Base-by-base conservation (phyloP, 2,329 filamentous ascomycete genomes). In the Didymosphaeria variabile region DNA sequence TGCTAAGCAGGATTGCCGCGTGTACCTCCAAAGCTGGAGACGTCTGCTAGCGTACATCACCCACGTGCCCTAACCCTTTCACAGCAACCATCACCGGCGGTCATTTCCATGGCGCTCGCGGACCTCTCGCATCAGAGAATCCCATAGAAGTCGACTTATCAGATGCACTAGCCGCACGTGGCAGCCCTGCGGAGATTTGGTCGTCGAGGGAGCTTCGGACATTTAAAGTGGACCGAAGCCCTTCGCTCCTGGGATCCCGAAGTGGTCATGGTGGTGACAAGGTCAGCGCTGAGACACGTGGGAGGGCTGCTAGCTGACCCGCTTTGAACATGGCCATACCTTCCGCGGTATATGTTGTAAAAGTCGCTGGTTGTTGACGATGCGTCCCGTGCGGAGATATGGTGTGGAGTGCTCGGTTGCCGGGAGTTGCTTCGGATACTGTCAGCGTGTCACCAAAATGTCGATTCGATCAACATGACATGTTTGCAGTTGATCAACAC, bases 281-380 rank as follows among this genome's bases (percentile, higher is more conserved):
- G 50, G 36, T 54, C 51, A 21, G 51, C 21, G 36, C 51, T 19
- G 51, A 19, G 34, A 31, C 51, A 54, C 51, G 38, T 54, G 51
- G 51, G 26, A 44, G 13, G 36, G 23, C 21, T 42, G 51, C 47
- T 31, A 40, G 19, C 13, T 52, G 21, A 10, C 34, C n/a, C 29
- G 47, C 17, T 50, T n/a, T 38, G 10, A 19, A 31, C 32, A 52
- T 21, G 31, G 49, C 9, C n/a, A 44, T 51, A 36, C 47, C 47
- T 36, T 13, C 15, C 23, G 45, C 29, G 10, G 45, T 31, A 13
- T 17, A 31, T 47, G 23, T 8, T n/a, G 29, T 29, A n/a, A 10
- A 19, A 12, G 29, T 19, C n/a, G 29, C 31, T 8, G 23, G 29
- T 50, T 21, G 19, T 45, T 8, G 8, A 21, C 19, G 1, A 45